Evolutionary conservation across 2,329 filamentous ascomycete species (phyloP).

Genomic region (Pyrenophora teres): DNA sequence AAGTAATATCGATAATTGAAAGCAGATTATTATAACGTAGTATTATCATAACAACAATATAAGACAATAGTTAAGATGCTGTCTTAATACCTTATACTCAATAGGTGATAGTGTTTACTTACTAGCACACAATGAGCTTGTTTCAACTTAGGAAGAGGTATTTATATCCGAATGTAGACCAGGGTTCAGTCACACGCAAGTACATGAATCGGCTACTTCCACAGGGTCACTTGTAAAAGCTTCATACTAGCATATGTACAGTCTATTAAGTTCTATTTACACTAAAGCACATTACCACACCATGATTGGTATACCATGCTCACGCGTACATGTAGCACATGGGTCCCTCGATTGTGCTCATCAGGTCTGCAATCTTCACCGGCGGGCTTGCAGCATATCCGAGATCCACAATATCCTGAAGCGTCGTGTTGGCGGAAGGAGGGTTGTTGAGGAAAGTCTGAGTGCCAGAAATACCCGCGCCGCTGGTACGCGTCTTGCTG

Average conservation of each 20-base stretch:
- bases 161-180: no score
- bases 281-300: no score
- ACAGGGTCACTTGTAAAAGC: not conserved
- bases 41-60: no score
- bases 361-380: conserved; percentile 32
- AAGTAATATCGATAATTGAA: no score
- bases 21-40: no score
- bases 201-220: no score
- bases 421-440: conserved; percentile 52
- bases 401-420: conserved; percentile 50
- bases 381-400: conserved; percentile 40
- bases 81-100: no score
- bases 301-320: not conserved
- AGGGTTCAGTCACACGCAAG: no score
- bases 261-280: not conserved
- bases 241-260: not conserved
- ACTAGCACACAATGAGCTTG: no score
- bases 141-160: no score
- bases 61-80: no score
- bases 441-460: conserved; percentile 53
- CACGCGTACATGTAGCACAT: conserved; percentile 44
- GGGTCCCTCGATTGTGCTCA: conserved; percentile 40
- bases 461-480: conserved; percentile 49
- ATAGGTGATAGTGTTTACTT: no score
- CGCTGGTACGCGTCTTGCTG: conserved; percentile 38